Evolutionary conservation across 768 basidiomycete genomes (phyloP).

Genomic region (Trametes gibbosa): DNA sequence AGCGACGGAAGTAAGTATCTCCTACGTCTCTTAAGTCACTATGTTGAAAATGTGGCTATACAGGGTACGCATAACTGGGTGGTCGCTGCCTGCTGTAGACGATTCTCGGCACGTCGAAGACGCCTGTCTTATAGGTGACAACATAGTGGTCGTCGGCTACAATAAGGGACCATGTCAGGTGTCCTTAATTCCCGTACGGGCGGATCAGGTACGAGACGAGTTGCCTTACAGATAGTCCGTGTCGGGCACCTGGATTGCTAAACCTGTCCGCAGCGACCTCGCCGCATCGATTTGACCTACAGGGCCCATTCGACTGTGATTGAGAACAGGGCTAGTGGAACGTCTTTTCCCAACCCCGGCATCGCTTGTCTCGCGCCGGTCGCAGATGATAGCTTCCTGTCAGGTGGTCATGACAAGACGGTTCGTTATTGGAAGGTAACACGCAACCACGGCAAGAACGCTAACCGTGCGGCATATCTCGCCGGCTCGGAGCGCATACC

Average conservation of each 20-base stretch:
- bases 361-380: constrained; percentile 44
- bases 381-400: constrained; percentile 39
- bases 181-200: constrained; percentile 36
- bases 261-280: constrained; percentile 5
- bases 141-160: constrained; percentile 44
- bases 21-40: neutral
- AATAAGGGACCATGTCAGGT: constrained; percentile 40
- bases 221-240: neutral
- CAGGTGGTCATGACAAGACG: constrained; percentile 47
- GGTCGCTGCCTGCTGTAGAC: constrained; percentile 20
- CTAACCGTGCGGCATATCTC: constrained; percentile 8
- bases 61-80: constrained; percentile 19
- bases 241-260: constrained; percentile 2
- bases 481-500: constrained; percentile 29
- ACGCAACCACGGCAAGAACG: constrained; percentile 8
- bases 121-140: constrained; percentile 38
- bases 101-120: constrained; percentile 40
- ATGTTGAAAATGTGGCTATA: constrained; percentile 11
- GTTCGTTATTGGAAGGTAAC: constrained; percentile 40
- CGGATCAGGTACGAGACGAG: constrained; percentile 23
- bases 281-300: constrained; percentile 23
- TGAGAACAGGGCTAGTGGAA: constrained; percentile 26
- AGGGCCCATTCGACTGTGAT: constrained; percentile 24
- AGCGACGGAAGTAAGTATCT: constrained; percentile 19
- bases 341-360: constrained; percentile 28